Evolutionary conservation across 2,329 filamentous ascomycete genomes (phyloP), one percentile per base, ranked within the genome.

Genomic region (Alternaria sp.): DNA sequence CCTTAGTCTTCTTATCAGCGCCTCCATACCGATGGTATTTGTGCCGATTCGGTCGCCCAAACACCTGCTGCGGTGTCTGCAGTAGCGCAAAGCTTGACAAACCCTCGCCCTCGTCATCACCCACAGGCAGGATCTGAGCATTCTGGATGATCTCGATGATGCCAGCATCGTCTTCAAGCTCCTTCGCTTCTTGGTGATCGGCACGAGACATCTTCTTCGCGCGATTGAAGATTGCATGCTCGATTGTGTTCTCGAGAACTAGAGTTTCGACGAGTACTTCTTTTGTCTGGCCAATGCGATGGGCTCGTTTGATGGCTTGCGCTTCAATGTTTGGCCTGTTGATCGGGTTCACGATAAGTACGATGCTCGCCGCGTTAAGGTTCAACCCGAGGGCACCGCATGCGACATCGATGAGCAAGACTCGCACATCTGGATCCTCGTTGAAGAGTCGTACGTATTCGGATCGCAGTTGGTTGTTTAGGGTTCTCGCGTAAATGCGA

Each of bases 321-420:
- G 92, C 93, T 77, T 97, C 92, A 1, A 97, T 87, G 67, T 92
- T 84, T 0, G 93, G 93, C 56, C 94, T 92, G 76, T 96, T 90
- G 12, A 97, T 92, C 0, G 95, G 94, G 67, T 91, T 95, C 59
- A 97, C 87, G 66, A 98, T 97, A 79, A 94, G 96, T 10, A 98
- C 90, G 3, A 95, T 85, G 5, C 92, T 96, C 1, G 94, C 94
- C 11, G 88, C 89, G 55, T 89, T 90, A 78, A 97, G 89, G 75
- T 97, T 94, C 0, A 98, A 84, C 0, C 95, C 95, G 65, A 94
- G 93, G 0, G 94, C 93, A 28, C 94, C 94, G 75, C 96, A 93
- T 2, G 88, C 88, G n/a, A 97, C 87, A 74, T 97, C 94, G 91
- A 97, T 97, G 1, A 97, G 84, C 3, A 97, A 82, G 0, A 97